Conservation (phyloP, 148 eudicot species). For the Talinum fruticosum region DNA sequence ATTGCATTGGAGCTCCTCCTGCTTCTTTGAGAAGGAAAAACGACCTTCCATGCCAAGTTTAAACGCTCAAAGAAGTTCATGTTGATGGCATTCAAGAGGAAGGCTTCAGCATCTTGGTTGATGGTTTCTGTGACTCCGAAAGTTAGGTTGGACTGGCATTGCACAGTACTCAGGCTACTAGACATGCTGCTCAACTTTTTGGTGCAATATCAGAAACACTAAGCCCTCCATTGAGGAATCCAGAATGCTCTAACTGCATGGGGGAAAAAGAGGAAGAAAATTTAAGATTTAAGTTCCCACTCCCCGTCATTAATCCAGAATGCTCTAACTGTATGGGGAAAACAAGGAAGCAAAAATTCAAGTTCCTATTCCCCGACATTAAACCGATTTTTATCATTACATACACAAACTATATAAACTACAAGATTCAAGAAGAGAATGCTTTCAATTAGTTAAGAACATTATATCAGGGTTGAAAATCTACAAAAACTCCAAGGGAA, state of each 20-base stretch:
- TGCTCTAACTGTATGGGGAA: no score
- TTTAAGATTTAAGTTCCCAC: neutral
- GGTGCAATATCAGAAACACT: constrained; percentile 31
- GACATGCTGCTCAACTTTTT: constrained; percentile 34
- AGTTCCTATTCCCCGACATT: neutral
- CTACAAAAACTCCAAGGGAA: no score
- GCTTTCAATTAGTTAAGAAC: no score
- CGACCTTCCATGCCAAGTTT: constrained; percentile 88
- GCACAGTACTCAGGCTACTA: constrained; percentile 29
- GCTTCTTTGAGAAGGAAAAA: constrained; percentile 62
- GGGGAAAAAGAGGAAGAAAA: no score
- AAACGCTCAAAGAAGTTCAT: constrained; percentile 85
- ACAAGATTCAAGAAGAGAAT: no score
- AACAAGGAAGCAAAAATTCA: neutral
- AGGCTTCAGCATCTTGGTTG: constrained; percentile 63
- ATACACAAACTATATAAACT: no score
- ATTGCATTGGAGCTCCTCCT: constrained; percentile 66
- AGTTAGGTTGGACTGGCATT: constrained; percentile 57
- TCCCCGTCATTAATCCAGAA: neutral
- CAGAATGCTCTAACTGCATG: constrained; percentile 60
- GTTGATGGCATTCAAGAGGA: constrained; percentile 66
- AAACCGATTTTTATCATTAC: no score
- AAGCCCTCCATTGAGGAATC: constrained; percentile 43
- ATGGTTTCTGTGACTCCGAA: constrained; percentile 46
- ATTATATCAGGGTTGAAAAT: no score